Percentiles rank a stretch among this genome's conserved stretches.
These are phyloP conservation scores for Phyllosticta paracitricarpa DNA, from an alignment of 2,329 filamentous ascomycete species.

Conservation along the genomic window DNA sequence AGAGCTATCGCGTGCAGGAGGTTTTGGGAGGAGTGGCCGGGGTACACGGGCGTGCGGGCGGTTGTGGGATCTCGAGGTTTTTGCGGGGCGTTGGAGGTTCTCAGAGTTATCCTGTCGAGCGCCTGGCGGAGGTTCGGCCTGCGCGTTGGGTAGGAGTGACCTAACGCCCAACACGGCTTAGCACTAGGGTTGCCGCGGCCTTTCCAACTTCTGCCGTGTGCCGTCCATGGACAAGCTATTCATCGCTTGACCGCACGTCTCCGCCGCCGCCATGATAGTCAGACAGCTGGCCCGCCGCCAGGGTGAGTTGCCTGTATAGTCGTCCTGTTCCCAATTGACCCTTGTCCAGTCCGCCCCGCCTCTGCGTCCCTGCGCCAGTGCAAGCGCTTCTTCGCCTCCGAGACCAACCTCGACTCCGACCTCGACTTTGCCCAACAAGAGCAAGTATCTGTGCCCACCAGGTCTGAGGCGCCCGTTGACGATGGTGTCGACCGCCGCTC, in stretches of 20 bases:
- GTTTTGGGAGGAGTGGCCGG: neutral
- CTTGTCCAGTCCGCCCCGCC: constrained; percentile 22
- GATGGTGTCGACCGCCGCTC: constrained; percentile 23
- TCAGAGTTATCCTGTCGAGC: constrained; percentile 10
- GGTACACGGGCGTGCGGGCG: neutral
- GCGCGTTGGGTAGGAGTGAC: neutral
- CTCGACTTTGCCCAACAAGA: constrained; percentile 21
- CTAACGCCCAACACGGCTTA: neutral
- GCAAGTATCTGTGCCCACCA: constrained; percentile 5
- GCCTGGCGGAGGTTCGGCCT: neutral
- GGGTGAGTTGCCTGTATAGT: constrained; percentile 18
- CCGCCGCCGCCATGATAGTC: constrained; percentile 30
- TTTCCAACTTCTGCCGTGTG: neutral
- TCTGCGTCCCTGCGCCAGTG: constrained; percentile 19
- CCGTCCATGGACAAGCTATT: neutral
- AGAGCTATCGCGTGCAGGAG: neutral
- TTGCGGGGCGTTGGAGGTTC: constrained; percentile 3
- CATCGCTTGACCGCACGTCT: neutral
- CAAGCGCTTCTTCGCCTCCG: constrained; percentile 23
- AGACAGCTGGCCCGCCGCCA: constrained; percentile 31
- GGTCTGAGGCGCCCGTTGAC: constrained; percentile 18
- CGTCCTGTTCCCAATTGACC: constrained; percentile 7
- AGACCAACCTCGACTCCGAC: constrained; percentile 24
- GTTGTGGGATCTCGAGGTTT: neutral
- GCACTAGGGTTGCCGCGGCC: neutral